Percentiles rank a stretch among this genome's conserved stretches.
These are phyloP conservation scores for Obelidium mucronatum DNA, from an alignment of 192 early-diverging fungal genomes.

Conservation along the genomic window DNA sequence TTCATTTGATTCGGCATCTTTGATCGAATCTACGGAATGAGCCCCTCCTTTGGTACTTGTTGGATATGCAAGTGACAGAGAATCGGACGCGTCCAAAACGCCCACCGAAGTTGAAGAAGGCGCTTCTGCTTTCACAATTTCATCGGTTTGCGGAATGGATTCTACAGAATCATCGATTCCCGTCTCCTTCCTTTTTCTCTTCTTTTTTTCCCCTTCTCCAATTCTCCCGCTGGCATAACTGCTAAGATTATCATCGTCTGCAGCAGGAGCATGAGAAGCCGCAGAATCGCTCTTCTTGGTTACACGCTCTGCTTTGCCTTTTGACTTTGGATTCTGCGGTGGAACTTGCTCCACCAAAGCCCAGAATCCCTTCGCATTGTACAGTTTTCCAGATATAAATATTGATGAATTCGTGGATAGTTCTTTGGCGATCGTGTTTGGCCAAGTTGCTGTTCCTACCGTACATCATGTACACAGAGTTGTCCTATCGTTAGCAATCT, in stretches of 20 bases:
- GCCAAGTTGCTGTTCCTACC: too few relatives aligned
- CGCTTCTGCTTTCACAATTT: too few relatives aligned
- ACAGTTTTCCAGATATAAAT: constrained; percentile 78
- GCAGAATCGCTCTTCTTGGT: neutral
- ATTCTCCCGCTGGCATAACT: neutral
- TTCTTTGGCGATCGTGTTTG: constrained; percentile 84
- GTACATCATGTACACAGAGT: too few relatives aligned
- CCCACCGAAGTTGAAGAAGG: too few relatives aligned
- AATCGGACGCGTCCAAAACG: too few relatives aligned
- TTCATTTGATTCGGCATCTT: too few relatives aligned
- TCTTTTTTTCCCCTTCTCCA: neutral
- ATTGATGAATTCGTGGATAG: constrained; percentile 79
- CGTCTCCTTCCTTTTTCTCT: neutral
- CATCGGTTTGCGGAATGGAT: too few relatives aligned
- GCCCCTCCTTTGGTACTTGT: too few relatives aligned
- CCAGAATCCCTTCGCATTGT: constrained; percentile 69
- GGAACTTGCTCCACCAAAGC: constrained; percentile 20
- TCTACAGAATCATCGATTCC: neutral
- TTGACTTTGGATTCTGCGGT: constrained; percentile 8
- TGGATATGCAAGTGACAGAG: too few relatives aligned
- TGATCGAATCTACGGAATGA: too few relatives aligned
- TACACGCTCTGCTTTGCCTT: neutral
- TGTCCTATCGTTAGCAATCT: constrained; percentile 57
- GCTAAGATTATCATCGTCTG: neutral
- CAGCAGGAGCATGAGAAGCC: neutral